phyloP scores from a whole-genome alignment of 164 flowering plant species.

The Euptelea pleiosperma region DNA sequence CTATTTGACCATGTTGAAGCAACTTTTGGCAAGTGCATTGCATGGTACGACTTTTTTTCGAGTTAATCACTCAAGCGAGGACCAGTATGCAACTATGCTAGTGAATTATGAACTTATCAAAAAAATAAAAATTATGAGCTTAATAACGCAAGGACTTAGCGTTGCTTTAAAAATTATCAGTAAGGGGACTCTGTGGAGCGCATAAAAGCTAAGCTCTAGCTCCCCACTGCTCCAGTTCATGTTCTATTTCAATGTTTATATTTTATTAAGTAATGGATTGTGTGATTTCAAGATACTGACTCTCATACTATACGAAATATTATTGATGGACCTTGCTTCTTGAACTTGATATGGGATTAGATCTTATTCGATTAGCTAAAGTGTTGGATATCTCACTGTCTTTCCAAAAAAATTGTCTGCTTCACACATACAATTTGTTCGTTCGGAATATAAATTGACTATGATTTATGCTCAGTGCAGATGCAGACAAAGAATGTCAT shows the following conservation, averaged over 20 bases:
- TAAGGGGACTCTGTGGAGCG: background rate
- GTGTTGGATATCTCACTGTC: background rate
- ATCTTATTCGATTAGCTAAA: background rate
- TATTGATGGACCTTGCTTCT: background rate
- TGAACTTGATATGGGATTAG: background rate
- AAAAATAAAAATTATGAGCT: too few relatives aligned
- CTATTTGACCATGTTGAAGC: constrained; percentile 13
- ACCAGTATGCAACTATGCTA: background rate
- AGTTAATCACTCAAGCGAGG: background rate
- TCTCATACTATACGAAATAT: too few relatives aligned
- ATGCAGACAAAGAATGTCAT: too few relatives aligned
- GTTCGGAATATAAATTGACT: too few relatives aligned
- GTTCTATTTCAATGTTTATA: background rate
- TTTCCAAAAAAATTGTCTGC: too few relatives aligned
- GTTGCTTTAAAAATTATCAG: background rate
- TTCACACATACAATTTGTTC: too few relatives aligned
- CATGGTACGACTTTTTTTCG: background rate
- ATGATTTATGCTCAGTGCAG: too few relatives aligned
- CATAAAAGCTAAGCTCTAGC: constrained; percentile 1
- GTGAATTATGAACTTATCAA: too few relatives aligned
- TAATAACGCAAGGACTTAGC: constrained; percentile 1
- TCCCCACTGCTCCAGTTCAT: background rate
- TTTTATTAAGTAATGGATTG: background rate
- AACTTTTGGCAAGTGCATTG: background rate
- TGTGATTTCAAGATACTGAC: constrained; percentile 1